phyloP scores from a whole-genome alignment of 1,139 yeast species.

The Lizanozyma gosingica region DNA sequence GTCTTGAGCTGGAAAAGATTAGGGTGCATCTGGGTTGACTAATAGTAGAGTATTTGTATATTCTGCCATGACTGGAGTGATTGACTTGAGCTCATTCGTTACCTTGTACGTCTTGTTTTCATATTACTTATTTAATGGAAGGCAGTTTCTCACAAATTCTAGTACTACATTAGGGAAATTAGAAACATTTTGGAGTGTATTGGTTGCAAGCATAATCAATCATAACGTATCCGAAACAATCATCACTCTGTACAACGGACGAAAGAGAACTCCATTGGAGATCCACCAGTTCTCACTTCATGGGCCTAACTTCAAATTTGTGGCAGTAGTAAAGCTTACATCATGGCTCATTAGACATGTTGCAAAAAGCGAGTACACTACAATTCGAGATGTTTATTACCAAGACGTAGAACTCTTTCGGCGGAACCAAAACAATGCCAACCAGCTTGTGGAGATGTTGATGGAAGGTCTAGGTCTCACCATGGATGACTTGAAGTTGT shows the following conservation, averaged over 20 bases:
- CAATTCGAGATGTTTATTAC: conserved; percentile 29
- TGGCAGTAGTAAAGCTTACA: background rate
- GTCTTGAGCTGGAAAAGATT: too few relatives aligned
- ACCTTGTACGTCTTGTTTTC: background rate
- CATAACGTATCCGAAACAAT: background rate
- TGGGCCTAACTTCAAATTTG: background rate
- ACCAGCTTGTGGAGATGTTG: conserved; percentile 12
- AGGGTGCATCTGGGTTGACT: too few relatives aligned
- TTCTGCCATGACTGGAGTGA: too few relatives aligned
- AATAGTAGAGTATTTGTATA: too few relatives aligned
- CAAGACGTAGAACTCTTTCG: conserved; percentile 22
- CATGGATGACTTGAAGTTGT: conserved; percentile 12
- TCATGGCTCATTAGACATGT: background rate
- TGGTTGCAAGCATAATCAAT: background rate
- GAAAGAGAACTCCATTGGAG: background rate
- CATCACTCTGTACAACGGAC: background rate
- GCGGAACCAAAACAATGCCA: conserved; percentile 14
- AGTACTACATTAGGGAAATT: background rate
- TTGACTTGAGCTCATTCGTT: too few relatives aligned
- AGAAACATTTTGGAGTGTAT: background rate
- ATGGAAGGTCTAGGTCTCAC: conserved; percentile 16
- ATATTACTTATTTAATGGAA: background rate
- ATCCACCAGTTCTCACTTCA: background rate
- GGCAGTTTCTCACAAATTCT: background rate
- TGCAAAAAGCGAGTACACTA: conserved; percentile 10